Base-by-base conservation (phyloP, 2,329 filamentous ascomycete genomes). In the Didymella lethalis region DNA sequence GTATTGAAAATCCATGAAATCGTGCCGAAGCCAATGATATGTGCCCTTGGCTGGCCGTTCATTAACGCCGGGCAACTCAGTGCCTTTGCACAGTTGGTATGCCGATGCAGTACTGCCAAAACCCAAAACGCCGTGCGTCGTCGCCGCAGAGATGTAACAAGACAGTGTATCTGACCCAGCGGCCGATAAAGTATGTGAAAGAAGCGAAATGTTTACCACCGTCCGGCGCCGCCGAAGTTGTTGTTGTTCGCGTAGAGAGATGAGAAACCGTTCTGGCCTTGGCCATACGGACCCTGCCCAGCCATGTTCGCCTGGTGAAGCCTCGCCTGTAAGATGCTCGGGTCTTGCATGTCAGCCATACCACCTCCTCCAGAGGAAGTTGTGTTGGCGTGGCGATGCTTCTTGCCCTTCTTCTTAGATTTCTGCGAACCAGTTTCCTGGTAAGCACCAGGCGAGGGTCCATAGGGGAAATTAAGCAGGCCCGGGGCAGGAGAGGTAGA, bases 361-460 rank as follows among this genome's bases (percentile, higher is more conserved):
- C 92, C 93, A 91, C 92, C 92, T 88, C 93, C 93, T 85, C 91
- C 91, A 88, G 93, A 96, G 89, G 94, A 98, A 91, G 93, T 97
- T 94, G 94, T 97, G 92, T 97, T 97, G 95, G 93, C 94, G 90
- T 97, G 93, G 89, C 93, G 96, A 87, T 97, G 94, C 92, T 97
- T 97, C 89, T 97, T 97, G 85, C 93, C 93, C 92, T 97, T 97
- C 88, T 97, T 97, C 90, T 96, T 97, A 88, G 96, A 93, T 89
- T 97, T 96, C 84, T 91, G 90, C 78, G 82, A 80, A 83, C 90
- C 90, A 83, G 90, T 89, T 79, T 96, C 93, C 88, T 93, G 91
- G 84, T 92, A 92, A 82, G 88, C 87, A 84, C 90, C 91, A 84
- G 90, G 84, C 83, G 91, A 90, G 78, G 88, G 85, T 83, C 90